Conservation (phyloP, 73 alveolate genomes). For the Halteria grandinella region DNA sequence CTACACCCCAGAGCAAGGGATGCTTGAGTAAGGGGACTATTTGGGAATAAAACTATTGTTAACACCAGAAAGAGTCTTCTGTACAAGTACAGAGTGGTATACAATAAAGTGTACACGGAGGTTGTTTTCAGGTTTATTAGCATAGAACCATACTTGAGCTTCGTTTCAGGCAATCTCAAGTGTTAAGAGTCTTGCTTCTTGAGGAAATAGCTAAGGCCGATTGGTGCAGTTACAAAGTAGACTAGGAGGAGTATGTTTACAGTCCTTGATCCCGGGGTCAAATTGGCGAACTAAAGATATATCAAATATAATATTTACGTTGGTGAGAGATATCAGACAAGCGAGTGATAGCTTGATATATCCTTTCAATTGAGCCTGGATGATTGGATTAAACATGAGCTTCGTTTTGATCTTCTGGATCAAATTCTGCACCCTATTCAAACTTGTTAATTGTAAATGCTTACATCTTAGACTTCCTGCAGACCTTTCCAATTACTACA, state of each 20-base stretch:
- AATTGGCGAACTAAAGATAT: too few relatives aligned
- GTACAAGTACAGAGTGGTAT: neutral
- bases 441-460: too few relatives aligned
- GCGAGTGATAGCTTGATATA: slow-evolving; percentile 17
- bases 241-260: neutral
- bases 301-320: too few relatives aligned
- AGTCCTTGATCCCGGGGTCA: too few relatives aligned
- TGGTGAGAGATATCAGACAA: neutral
- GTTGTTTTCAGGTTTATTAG: neutral
- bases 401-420: too few relatives aligned
- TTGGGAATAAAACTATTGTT: neutral
- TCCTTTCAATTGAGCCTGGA: slow-evolving; percentile 42
- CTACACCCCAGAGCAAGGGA: neutral
- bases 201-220: neutral
- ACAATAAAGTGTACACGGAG: neutral
- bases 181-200: too few relatives aligned
- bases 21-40: neutral
- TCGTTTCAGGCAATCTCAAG: neutral
- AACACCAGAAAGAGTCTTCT: neutral
- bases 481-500: too few relatives aligned
- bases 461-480: too few relatives aligned
- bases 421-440: too few relatives aligned
- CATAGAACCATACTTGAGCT: neutral
- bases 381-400: too few relatives aligned
- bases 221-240: neutral